Evolutionary conservation across 495 filamentous ascomycete species (phyloP), one percentile per base, ranked within the genome.

Genomic region (Xylaria grammica): DNA sequence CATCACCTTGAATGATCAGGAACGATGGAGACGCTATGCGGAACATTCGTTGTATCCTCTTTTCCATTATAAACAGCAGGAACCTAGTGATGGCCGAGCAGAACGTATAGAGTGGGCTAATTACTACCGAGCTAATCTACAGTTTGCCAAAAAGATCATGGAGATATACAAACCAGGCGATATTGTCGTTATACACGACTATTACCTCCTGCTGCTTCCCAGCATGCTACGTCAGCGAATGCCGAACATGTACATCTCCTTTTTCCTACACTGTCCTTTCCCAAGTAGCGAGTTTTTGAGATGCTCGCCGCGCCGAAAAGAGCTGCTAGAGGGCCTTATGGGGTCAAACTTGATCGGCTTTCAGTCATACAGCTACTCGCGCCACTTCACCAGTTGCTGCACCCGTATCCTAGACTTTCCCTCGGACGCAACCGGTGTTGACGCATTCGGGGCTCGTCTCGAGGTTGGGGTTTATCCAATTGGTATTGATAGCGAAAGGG

Each of bases 211-310:
- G 59, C 83, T 97, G 11, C 84, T 97, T 9, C 94, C 94, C 0
- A 90, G 88, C 72, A 85, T 97, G 75, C 80, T 97, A 46, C 86
- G 94, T 13, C 92, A 96, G 70, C 85, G 89, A 15, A 83, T 90
- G 26, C 90, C 92, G 1, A 90, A 92, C 69, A 88, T 93, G 72
- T 94, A 94, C 73, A 90, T 96, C 68, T 90, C 93, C 40, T 95
- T 96, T 78, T 97, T 90, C 79, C 81, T 97, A 19, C 94, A 97
- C 73, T 88, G 92, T 19, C 94, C 94, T 1, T 97, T 97, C 76
- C 94, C 94, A 32, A 96, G 92, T 77, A 94, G 91, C 79, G 94
- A 97, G 72, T 97, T 94, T 74, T 85, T 96, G 63, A 85, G 92
- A 8, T 96, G 93, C 72, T 82, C 96, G 44, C 90, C 91, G 11